Evolutionary conservation across 768 basidiomycete genomes (phyloP).

Genomic region (Rhizopogon rudus): DNA sequence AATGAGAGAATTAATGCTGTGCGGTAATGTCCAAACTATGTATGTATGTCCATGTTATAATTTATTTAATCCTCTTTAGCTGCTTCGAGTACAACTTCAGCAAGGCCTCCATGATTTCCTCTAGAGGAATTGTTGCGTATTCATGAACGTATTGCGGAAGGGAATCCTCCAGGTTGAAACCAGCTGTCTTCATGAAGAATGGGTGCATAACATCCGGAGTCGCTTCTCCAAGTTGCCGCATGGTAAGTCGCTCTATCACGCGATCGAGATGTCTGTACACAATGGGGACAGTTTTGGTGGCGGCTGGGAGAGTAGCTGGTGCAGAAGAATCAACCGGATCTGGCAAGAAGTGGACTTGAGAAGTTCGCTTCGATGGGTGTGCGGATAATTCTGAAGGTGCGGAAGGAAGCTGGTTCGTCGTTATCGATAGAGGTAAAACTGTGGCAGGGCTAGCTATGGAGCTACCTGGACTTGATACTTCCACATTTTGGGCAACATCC

Average conservation of each 20-base stretch:
- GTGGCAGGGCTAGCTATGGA: neutral
- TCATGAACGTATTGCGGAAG: constrained; percentile 86
- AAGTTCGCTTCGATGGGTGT: neutral
- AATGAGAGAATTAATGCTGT: neutral
- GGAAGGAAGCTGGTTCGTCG: no score
- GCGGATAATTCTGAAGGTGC: neutral
- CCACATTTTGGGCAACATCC: neutral
- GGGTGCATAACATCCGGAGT: constrained; percentile 86
- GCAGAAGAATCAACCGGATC: neutral
- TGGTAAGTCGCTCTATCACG: constrained; percentile 72
- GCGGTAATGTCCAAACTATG: neutral
- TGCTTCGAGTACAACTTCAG: constrained; percentile 76
- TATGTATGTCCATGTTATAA: neutral
- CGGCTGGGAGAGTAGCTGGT: neutral
- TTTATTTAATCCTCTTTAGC: constrained; percentile 27
- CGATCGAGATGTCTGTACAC: constrained; percentile 54
- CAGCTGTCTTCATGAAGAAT: constrained; percentile 81
- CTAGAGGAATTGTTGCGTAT: constrained; percentile 77
- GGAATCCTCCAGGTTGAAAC: constrained; percentile 79
- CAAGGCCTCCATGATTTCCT: constrained; percentile 79
- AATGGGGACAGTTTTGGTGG: constrained; percentile 22
- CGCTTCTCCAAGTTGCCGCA: constrained; percentile 86
- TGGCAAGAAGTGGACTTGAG: neutral
- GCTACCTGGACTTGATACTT: neutral
- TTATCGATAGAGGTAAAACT: neutral